Conservation (phyloP, 2,329 filamentous ascomycete species). For the Proliferodiscus dingleyae region DNA sequence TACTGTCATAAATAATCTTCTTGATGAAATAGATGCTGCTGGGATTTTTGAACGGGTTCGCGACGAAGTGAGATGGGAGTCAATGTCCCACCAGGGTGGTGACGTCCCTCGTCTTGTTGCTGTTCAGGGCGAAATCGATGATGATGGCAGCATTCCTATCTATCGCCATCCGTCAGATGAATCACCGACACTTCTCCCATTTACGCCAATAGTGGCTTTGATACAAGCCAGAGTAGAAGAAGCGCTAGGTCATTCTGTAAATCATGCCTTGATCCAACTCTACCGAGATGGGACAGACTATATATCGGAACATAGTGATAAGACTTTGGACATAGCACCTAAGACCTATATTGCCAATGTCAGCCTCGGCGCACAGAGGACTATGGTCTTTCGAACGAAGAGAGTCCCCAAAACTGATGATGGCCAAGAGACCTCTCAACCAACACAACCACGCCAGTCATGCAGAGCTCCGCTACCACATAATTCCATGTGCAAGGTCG, state of each 20-base stretch:
- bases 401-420: constrained; percentile 44
- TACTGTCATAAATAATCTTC: constrained; percentile 63
- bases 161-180: constrained; percentile 94
- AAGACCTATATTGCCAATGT: constrained; percentile 86
- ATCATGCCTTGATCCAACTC: constrained; percentile 88
- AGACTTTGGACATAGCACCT: constrained; percentile 83
- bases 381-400: constrained; percentile 85
- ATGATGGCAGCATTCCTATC: constrained; percentile 74
- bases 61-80: constrained; percentile 78
- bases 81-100: constrained; percentile 87
- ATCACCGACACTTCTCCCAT: constrained; percentile 69
- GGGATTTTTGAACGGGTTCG: constrained; percentile 66
- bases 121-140: constrained; percentile 69
- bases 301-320: constrained; percentile 96
- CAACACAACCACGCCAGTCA: constrained; percentile 19
- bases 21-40: constrained; percentile 52
- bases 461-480: constrained; percentile 73
- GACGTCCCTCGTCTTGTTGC: constrained; percentile 88
- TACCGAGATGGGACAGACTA: constrained; percentile 87
- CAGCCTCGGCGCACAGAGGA: constrained; percentile 85
- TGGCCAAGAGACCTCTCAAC: constrained; percentile 16
- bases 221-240: constrained; percentile 67
- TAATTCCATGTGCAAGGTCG: constrained; percentile 83
- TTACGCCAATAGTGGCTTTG: constrained; percentile 65
- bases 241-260: constrained; percentile 72